Percentiles rank a stretch among this genome's conserved stretches.
These are phyloP conservation scores for Cicer bijugum DNA, from an alignment of 306 rosid species.

Conservation along the genomic window DNA sequence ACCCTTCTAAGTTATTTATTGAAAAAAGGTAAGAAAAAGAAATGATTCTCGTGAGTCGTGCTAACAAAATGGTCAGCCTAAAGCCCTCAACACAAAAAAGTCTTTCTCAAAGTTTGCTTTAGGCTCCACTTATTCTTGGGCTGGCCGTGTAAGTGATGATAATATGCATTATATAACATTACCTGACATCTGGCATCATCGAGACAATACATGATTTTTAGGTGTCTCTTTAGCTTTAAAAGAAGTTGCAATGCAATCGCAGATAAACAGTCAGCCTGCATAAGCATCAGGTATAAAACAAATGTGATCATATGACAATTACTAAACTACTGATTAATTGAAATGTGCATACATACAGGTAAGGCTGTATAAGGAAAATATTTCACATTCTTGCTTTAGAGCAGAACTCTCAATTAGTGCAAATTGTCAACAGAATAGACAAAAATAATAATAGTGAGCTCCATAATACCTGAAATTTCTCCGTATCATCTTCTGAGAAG, in stretches of 20 bases:
- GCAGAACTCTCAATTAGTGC: too few relatives aligned
- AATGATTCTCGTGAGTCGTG: neutral
- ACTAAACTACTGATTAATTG: slow-evolving; percentile 8
- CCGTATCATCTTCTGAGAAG: slow-evolving; percentile 69
- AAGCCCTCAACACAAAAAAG: neutral
- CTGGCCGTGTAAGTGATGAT: neutral
- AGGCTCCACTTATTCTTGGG: neutral
- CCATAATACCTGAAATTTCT: slow-evolving; percentile 76
- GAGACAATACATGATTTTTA: slow-evolving; percentile 79
- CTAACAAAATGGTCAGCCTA: neutral
- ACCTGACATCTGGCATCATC: slow-evolving; percentile 95
- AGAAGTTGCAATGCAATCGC: slow-evolving; percentile 93
- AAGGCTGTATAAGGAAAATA: slow-evolving; percentile 9
- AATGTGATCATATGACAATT: neutral
- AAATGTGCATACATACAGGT: slow-evolving; percentile 23
- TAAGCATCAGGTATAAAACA: slow-evolving; percentile 36
- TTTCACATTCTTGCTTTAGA: slow-evolving; percentile 1
- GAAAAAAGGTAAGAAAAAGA: neutral
- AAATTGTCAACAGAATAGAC: slow-evolving; percentile 8
- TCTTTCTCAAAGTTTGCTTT: neutral
- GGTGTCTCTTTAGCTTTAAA: slow-evolving; percentile 91
- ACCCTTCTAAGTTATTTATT: too few relatives aligned
- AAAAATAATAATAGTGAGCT: slow-evolving; percentile 15
- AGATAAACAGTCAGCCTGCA: slow-evolving; percentile 77
- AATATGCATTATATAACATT: slow-evolving; percentile 14